phyloP scores from a whole-genome alignment of 108 stramenopile genomes.

The Discostella stelligeroides region DNA sequence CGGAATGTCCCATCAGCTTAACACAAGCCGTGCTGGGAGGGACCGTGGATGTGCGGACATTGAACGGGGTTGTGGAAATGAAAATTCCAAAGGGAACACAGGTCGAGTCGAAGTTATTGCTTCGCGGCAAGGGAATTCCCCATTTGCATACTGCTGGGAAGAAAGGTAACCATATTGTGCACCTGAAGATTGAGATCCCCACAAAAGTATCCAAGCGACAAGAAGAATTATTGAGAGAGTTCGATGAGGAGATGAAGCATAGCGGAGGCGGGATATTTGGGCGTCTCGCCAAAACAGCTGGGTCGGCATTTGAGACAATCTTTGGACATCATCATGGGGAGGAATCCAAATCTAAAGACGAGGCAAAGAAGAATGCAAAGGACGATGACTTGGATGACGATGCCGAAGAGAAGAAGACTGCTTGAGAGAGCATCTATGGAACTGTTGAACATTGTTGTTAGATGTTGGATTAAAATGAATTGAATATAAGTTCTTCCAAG shows the following conservation, averaged over 20 bases:
- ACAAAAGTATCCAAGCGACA: conserved; percentile 87
- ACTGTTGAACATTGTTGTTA: neutral
- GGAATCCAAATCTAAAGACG: conserved; percentile 31
- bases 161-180: conserved; percentile 95
- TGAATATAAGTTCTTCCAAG: too few species aligned
- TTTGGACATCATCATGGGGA: conserved; percentile 58
- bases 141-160: conserved; percentile 56
- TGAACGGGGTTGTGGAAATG: conserved; percentile 94
- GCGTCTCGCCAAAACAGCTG: conserved; percentile 69
- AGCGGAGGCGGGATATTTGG: conserved; percentile 68
- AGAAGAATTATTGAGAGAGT: conserved; percentile 92
- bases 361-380: conserved; percentile 16
- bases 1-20: conserved; percentile 73
- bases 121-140: conserved; percentile 93
- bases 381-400: conserved; percentile 32
- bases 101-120: conserved; percentile 88
- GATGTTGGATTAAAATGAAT: neutral
- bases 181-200: conserved; percentile 91
- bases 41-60: conserved; percentile 92
- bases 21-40: conserved; percentile 92
- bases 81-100: conserved; percentile 93
- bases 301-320: conserved; percentile 68
- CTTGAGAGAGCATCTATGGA: neutral
- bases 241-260: conserved; percentile 79
- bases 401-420: conserved; percentile 45